Evolutionary conservation across 352 stramenopile genomes (phyloP).

Genomic region (Globisporangium rhizosaccharum): DNA sequence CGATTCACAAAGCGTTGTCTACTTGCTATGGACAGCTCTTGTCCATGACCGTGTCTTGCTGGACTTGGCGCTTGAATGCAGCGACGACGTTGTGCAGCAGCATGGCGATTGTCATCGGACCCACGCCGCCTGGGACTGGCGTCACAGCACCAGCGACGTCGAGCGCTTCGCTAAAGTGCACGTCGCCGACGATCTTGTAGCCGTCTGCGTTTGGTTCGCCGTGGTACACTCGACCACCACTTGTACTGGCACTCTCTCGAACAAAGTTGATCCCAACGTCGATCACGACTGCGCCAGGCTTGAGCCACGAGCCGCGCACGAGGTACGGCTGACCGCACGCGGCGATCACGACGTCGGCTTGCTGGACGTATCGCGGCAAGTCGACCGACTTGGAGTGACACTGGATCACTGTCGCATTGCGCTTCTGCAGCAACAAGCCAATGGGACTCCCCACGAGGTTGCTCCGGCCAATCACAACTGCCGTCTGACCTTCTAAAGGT

Average conservation of each 20-base stretch:
- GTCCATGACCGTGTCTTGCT: neutral
- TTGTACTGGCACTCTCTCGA: conserved; percentile 31
- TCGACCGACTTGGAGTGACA: conserved; percentile 95
- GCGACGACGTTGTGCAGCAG: conserved; percentile 87
- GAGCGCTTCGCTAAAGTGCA: conserved; percentile 86
- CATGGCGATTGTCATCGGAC: conserved; percentile 98
- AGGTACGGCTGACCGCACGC: conserved; percentile 94
- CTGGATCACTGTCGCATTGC: conserved; percentile 97
- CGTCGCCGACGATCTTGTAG: conserved; percentile 97
- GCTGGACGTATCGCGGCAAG: conserved; percentile 79
- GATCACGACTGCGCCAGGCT: conserved; percentile 95
- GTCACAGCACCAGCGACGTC: conserved; percentile 91
- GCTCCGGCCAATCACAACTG: conserved; percentile 95
- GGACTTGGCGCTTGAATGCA: conserved; percentile 64
- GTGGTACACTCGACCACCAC: conserved; percentile 31
- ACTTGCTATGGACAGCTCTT: no score
- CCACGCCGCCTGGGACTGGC: conserved; percentile 96
- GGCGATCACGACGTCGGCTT: conserved; percentile 97
- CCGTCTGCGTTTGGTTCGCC: conserved; percentile 61
- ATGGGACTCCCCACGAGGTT: conserved; percentile 98
- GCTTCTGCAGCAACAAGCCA: conserved; percentile 92
- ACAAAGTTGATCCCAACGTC: conserved; percentile 99
- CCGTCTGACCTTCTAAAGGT: conserved; percentile 90
- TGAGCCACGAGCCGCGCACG: conserved; percentile 95
- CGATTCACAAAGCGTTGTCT: no score